These are phyloP conservation scores for Sarocladium strictum DNA, from an alignment of 2,329 filamentous ascomycete species.

Conservation along the genomic window DNA sequence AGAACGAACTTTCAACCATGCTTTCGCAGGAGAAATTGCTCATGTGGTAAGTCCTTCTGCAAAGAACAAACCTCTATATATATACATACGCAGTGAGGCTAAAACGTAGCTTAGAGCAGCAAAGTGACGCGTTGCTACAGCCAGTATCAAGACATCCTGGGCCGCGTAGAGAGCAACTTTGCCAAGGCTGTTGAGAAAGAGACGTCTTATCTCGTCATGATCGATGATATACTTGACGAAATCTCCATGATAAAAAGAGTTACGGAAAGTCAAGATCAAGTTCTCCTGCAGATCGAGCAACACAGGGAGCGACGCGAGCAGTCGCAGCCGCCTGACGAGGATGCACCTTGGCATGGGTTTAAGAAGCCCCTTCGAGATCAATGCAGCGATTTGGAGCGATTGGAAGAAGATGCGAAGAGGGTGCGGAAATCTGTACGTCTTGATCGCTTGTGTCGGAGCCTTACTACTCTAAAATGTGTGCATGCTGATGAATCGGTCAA, in stretches of 20 bases:
- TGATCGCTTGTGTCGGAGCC: no score
- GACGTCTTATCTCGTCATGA: slow-evolving; percentile 6
- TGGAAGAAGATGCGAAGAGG: slow-evolving; percentile 5
- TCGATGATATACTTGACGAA: slow-evolving; percentile 5
- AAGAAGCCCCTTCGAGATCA: slow-evolving; percentile 2
- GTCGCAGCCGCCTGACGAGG: background rate
- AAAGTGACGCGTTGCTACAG: slow-evolving; percentile 3
- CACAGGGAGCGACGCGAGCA: background rate
- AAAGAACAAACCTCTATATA: no score
- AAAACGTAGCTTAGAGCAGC: background rate
- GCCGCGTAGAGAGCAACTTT: slow-evolving; percentile 1
- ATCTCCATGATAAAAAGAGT: slow-evolving; percentile 6
- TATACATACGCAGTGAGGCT: no score
- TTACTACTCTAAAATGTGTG: no score
- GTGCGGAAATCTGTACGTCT: slow-evolving; percentile 6
- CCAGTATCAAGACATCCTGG: slow-evolving; percentile 5
- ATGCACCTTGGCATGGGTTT: slow-evolving; percentile 1
- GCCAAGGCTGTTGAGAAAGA: slow-evolving; percentile 1
- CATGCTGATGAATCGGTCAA: no score
- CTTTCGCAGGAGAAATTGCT: slow-evolving; percentile 3
- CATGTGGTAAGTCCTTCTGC: slow-evolving; percentile 2
- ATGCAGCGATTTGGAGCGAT: background rate
- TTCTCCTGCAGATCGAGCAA: background rate
- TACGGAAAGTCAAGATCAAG: background rate
- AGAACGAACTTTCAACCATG: background rate